phyloP scores from a whole-genome alignment of 768 basidiomycete genomes.

The Termitomyces sp. region DNA sequence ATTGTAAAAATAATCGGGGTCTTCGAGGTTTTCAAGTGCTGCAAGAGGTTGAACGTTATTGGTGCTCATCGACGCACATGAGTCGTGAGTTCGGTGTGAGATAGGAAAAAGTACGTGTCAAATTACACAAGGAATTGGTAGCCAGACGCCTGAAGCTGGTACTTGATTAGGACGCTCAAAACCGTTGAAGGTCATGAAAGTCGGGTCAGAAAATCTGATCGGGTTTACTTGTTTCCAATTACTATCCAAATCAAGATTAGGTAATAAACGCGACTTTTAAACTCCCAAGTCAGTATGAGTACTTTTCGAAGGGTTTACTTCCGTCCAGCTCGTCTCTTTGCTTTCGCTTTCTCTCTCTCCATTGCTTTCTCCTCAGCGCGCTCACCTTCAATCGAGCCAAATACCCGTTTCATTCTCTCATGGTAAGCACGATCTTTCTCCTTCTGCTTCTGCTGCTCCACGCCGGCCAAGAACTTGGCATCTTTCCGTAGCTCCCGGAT shows the following conservation, averaged over 20 bases:
- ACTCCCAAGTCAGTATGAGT: no score
- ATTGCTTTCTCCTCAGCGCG: slow-evolving; percentile 91
- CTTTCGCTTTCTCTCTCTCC: slow-evolving; percentile 76
- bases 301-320: slow-evolving; percentile 36
- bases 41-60: slow-evolving; percentile 9
- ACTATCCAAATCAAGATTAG: slow-evolving; percentile 2
- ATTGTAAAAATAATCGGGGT: slow-evolving; percentile 13
- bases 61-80: slow-evolving; percentile 11
- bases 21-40: slow-evolving; percentile 11
- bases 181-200: not conserved
- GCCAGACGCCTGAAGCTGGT: not conserved
- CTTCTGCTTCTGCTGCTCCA: slow-evolving; percentile 77
- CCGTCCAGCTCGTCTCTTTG: slow-evolving; percentile 72
- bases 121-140: not conserved
- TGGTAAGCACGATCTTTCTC: slow-evolving; percentile 83
- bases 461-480: slow-evolving; percentile 84
- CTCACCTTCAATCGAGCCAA: slow-evolving; percentile 74
- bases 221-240: not conserved
- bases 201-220: not conserved
- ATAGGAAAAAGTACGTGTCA: not conserved
- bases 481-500: slow-evolving; percentile 96
- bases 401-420: slow-evolving; percentile 79
- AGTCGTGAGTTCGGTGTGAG: not conserved
- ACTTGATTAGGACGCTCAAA: not conserved
- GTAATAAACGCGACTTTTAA: not conserved